Base-by-base conservation (phyloP, 495 filamentous ascomycete species). In the Penicillium macrosclerotiorum region DNA sequence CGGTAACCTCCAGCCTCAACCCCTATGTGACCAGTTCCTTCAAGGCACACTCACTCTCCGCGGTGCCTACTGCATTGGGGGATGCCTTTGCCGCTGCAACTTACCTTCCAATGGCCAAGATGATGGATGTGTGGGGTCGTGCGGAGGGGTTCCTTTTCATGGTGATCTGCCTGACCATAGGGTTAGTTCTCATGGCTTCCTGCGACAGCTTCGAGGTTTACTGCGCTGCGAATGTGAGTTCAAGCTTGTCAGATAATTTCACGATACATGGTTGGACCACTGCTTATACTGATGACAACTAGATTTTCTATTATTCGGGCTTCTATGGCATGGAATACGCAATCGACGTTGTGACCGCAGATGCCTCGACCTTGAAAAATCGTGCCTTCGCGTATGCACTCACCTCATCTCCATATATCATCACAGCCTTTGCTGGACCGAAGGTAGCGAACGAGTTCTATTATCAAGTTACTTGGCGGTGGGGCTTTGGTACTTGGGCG, bases 71-170 rank as follows among this genome's bases (percentile, higher is more conserved):
- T 25, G 71, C 81, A 26, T 70, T 83, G 7, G 64, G 73, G 16
- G 69, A 65, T 27, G 70, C 50, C 34, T 58, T 65, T 46, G 39
- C 59, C 7, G 54, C 49, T 3, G 62, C 62, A 1, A 45, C 51
- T 4, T 68, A 62, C 37, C 59, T 86, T 36, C 74, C 82, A 1
- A 65, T 85, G 19, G 84, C 82, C 29, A 86, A 86, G 64, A 67
- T 83, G 19, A 64, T 86, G 46, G 81, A 88, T 58, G 63, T 84
- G 19, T 86, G 76, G 71, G 84, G 82, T 41, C 55, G 79, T 55
- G 49, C 77, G 56, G 57, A 74, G 37, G 71, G 71, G 24, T 85
- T 83, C 55, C 69, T 59, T 16, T 18, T 76, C 32, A 65, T 68
- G 64, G 41, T 67, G 0, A 23, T 47, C 8, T 56, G 68, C 42